phyloP scores from a whole-genome alignment of 352 stramenopile species.

The Phytophthora palmivora region DNA sequence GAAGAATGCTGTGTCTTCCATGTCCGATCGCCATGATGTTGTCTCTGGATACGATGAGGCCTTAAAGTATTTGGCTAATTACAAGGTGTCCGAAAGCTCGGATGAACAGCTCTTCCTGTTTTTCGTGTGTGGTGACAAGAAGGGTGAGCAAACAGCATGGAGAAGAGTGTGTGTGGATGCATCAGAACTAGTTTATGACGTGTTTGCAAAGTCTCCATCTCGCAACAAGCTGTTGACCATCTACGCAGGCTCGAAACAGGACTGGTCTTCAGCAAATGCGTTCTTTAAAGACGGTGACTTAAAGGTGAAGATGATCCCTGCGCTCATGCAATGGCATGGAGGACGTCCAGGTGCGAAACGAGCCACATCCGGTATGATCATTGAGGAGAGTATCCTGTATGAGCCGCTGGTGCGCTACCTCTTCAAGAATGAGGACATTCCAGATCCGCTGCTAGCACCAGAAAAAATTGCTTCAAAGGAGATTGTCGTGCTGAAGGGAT shows the following conservation, averaged over 20 bases:
- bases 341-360: conserved; percentile 44
- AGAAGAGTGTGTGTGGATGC: conserved; percentile 52
- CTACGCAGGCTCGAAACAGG: conserved; percentile 58
- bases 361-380: conserved; percentile 67
- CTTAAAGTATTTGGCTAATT: conserved; percentile 58
- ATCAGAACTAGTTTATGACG: conserved; percentile 53
- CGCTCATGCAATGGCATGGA: conserved; percentile 72
- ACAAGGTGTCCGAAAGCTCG: conserved; percentile 30
- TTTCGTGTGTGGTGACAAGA: conserved; percentile 70
- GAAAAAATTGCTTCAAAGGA: conserved; percentile 56
- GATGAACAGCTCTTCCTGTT: conserved; percentile 72
- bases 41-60: conserved; percentile 60
- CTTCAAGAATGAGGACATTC: conserved; percentile 68
- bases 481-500: conserved; percentile 52
- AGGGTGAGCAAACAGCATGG: conserved; percentile 56
- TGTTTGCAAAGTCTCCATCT: conserved; percentile 60
- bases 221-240: conserved; percentile 64
- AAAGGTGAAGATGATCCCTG: conserved; percentile 69
- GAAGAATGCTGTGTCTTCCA: conserved; percentile 7
- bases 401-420: conserved; percentile 72
- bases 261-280: conserved; percentile 62
- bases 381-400: conserved; percentile 60
- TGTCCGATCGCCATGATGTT: conserved; percentile 51
- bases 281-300: conserved; percentile 73
- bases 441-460: conserved; percentile 46